phyloP scores from a whole-genome alignment of 2,329 filamentous ascomycete species.

The Colletotrichum navitas region DNA sequence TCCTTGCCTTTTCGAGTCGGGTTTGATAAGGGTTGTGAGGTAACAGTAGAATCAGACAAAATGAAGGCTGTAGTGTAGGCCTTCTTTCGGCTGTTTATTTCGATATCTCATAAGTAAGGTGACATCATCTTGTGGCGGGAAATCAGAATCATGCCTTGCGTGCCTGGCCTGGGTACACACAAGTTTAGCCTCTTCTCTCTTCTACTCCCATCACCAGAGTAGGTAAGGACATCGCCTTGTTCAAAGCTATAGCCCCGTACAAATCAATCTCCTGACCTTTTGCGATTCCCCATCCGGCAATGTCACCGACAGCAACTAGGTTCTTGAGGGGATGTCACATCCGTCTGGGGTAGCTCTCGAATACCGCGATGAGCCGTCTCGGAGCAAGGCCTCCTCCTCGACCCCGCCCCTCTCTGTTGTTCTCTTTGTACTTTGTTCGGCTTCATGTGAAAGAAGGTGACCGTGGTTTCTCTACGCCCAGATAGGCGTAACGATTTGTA shows the following conservation, averaged over 20 bases:
- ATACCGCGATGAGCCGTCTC: conserved; percentile 19
- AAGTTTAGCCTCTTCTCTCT: neutral
- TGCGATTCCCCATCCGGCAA: conserved; percentile 23
- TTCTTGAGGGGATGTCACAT: conserved; percentile 20
- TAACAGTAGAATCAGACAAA: neutral
- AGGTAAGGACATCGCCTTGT: neutral
- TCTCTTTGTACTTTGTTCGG: neutral
- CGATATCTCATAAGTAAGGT: neutral
- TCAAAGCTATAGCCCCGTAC: neutral
- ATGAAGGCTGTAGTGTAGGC: too few relatives aligned
- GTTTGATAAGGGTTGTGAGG: neutral
- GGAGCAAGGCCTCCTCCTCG: conserved; percentile 20
- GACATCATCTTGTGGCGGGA: neutral
- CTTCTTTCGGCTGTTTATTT: neutral
- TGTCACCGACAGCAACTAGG: conserved; percentile 21
- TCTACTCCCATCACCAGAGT: neutral
- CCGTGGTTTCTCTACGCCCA: neutral
- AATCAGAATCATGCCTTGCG: neutral
- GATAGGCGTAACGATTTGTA: too few relatives aligned
- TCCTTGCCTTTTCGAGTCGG: neutral
- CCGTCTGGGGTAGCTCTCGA: conserved; percentile 27
- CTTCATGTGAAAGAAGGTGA: conserved; percentile 34
- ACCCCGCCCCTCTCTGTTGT: neutral
- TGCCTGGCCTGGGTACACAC: neutral
- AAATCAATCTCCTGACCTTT: neutral